Conservation (phyloP, 495 filamentous ascomycete species). For the Xylaria castorea region DNA sequence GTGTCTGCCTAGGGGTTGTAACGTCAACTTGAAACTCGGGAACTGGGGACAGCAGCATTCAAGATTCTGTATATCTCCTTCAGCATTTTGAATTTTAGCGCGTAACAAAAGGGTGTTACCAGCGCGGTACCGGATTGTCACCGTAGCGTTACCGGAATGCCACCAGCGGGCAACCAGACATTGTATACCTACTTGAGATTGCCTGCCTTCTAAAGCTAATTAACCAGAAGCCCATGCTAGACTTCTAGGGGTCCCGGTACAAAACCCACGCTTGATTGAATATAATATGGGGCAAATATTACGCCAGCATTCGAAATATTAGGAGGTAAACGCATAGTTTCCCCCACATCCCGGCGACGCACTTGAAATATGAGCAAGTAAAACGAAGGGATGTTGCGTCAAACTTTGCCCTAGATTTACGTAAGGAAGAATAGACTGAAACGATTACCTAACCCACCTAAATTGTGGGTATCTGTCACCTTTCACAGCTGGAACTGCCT, state of each 20-base stretch:
- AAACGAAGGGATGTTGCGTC: not conserved
- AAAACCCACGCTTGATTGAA: no score
- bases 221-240: no score
- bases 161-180: no score
- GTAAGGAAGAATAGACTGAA: not conserved
- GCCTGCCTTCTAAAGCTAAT: no score
- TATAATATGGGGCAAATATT: no score
- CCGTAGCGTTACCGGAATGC: no score
- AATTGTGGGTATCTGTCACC: not conserved
- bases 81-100: no score
- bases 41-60: not conserved
- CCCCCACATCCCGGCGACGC: constrained; percentile 13
- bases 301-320: not conserved
- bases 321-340: not conserved
- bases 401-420: not conserved
- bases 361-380: not conserved
- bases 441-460: not conserved
- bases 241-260: no score
- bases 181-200: no score
- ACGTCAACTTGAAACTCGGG: constrained; percentile 9
- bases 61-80: no score
- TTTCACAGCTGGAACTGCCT: not conserved
- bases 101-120: no score
- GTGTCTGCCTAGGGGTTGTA: not conserved
- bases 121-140: no score